These are phyloP conservation scores for Teratosphaeria pseudoeucalypti DNA, from an alignment of 2,329 filamentous ascomycete genomes.

Conservation along the genomic window DNA sequence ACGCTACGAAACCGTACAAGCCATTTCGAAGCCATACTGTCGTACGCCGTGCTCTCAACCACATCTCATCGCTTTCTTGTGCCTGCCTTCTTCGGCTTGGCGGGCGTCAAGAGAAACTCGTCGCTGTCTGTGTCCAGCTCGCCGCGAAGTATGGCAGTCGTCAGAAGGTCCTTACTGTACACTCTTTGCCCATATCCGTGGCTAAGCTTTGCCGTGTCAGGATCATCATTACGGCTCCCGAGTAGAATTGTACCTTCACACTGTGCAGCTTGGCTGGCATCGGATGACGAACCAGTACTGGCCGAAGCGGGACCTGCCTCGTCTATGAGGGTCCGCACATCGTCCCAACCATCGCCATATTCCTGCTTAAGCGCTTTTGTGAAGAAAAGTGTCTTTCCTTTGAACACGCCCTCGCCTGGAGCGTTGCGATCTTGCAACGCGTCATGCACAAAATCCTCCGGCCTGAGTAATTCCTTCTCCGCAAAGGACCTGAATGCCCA, in stretches of 20 bases:
- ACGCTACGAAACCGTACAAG: slow-evolving; percentile 2
- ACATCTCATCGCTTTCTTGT: slow-evolving; percentile 1
- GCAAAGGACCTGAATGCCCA: slow-evolving; percentile 35
- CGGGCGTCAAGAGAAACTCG: slow-evolving; percentile 23
- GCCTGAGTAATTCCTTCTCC: slow-evolving; percentile 26
- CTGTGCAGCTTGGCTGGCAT: slow-evolving; percentile 15
- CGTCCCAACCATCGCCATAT: slow-evolving; percentile 28
- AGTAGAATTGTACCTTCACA: slow-evolving; percentile 28
- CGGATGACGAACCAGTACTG: slow-evolving; percentile 8
- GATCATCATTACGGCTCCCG: slow-evolving; percentile 26
- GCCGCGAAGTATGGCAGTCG: slow-evolving; percentile 34
- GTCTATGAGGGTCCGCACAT: slow-evolving; percentile 30
- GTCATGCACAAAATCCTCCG: slow-evolving; percentile 24
- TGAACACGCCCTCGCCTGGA: slow-evolving; percentile 33
- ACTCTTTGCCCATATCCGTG: slow-evolving; percentile 24
- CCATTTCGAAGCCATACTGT: neutral
- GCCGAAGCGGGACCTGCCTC: slow-evolving; percentile 29
- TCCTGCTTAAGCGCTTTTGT: slow-evolving; percentile 30
- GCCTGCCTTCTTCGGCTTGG: neutral
- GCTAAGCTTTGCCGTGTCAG: slow-evolving; percentile 23
- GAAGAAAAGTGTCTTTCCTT: slow-evolving; percentile 42
- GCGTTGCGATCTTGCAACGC: slow-evolving; percentile 19
- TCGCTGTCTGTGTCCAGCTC: slow-evolving; percentile 28
- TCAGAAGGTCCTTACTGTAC: slow-evolving; percentile 34
- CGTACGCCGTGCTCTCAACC: neutral